phyloP scores from a whole-genome alignment of 768 basidiomycete species.

The Amanita muscaria region DNA sequence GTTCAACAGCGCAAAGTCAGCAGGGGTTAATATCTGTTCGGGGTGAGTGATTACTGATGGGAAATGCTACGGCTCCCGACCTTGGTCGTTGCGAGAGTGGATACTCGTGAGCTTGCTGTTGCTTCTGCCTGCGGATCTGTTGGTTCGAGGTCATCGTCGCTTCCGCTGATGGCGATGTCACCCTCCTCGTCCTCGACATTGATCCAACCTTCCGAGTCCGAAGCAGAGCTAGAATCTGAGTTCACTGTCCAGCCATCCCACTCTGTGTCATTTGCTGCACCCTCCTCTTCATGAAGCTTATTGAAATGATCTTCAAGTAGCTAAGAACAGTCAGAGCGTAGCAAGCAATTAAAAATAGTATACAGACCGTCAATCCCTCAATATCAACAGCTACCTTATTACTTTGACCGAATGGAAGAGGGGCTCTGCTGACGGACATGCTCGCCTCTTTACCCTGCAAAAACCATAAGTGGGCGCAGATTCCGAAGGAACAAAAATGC shows the following conservation, averaged over 20 bases:
- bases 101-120: conserved; percentile 24
- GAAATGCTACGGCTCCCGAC: conserved; percentile 26
- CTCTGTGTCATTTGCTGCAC: conserved; percentile 42
- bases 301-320: conserved; percentile 83
- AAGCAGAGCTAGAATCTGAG: conserved; percentile 34
- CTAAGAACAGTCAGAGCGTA: conserved; percentile 28
- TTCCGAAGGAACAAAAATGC: conserved; percentile 19
- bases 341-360: background rate
- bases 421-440: conserved; percentile 57
- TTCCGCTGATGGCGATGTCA: conserved; percentile 75
- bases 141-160: conserved; percentile 52
- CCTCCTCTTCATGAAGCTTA: conserved; percentile 57
- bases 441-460: conserved; percentile 84
- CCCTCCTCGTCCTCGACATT: conserved; percentile 65
- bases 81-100: conserved; percentile 75
- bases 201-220: conserved; percentile 69
- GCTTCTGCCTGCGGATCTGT: conserved; percentile 38
- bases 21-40: conserved; percentile 86
- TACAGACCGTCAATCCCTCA: conserved; percentile 78
- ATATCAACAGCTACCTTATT: conserved; percentile 73
- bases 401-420: conserved; percentile 77
- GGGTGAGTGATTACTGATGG: conserved; percentile 1
- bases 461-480: conserved; percentile 9
- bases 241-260: conserved; percentile 91
- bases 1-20: conserved; percentile 88